Evolutionary conservation across 2,329 filamentous ascomycete species (phyloP), one percentile per base, ranked within the genome.

Genomic region (Paecilomyces dactylethromorphus): DNA sequence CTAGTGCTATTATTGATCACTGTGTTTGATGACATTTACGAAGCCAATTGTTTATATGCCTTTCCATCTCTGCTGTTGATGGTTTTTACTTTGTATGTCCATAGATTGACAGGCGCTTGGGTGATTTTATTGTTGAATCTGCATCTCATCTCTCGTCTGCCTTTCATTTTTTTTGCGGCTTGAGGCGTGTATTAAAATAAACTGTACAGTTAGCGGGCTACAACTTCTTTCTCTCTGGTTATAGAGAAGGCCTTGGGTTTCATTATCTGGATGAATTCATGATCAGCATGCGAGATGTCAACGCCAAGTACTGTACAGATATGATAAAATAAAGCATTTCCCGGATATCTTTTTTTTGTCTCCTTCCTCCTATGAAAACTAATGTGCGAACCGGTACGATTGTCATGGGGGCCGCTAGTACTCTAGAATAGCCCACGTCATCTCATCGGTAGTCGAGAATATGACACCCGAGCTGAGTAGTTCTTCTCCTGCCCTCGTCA

Each of bases 401-500:
- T 6, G 18, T 21, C 31, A 22, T 8, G 18, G 15, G 24, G 8
- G 11, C 10, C 18, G 12, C 35, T 51, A 63, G 24, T 58, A 84
- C 60, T 95, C 90, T 61, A 97, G 79, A 63, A 96, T 80, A 51
- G 91, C 91, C 88, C 90, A 97, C 0, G 93, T 97, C 74, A 90
- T 84, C 69, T 97, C 93, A 75, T 97, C 92, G 58, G 96, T 83
- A 10, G 95, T 99, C 29, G 91, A 91, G 77, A 91, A 99, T 64
- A 96, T 90, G 66, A 91, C 71, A 31, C 92, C 91, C 58, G 84
- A 77, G 1, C 80, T 80, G 51, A 91, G 75, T 69, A 99, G 75
- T 75, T 97, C 92, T 66, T 96, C 91, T 10, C 89, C 86, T n/a
- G 87, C 92, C 56, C 82, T 84, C 65, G 87, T 78, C 13, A 94